A percentile compares a stretch with the other conserved stretches of the same genome.
These are phyloP conservation scores for Scheffersomyces quercinus DNA, from an alignment of 1,139 yeast species.

Conservation along the genomic window DNA sequence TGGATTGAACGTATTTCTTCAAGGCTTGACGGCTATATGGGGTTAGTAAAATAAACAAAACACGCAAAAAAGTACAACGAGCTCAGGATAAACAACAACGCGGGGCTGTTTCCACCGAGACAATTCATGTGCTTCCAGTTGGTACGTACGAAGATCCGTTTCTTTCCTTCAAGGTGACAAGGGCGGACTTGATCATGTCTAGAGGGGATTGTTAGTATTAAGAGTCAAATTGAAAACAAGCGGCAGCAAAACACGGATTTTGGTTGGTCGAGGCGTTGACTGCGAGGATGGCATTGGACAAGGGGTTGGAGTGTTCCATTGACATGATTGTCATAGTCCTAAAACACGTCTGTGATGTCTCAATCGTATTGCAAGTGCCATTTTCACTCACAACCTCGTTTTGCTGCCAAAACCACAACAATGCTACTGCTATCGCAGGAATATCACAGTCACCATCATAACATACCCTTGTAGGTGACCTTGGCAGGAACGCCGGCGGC, in stretches of 20 bases:
- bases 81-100: too few relatives aligned
- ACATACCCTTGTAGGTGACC: slow-evolving; percentile 55
- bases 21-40: slow-evolving; percentile 63
- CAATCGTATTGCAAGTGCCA: too few relatives aligned
- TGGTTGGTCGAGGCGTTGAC: too few relatives aligned
- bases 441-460: too few relatives aligned
- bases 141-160: slow-evolving; percentile 70
- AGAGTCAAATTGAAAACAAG: background rate
- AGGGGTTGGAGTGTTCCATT: too few relatives aligned
- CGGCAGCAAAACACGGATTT: too few relatives aligned
- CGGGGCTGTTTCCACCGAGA: too few relatives aligned
- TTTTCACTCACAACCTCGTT: too few relatives aligned
- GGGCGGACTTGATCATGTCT: slow-evolving; percentile 80
- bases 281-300: too few relatives aligned
- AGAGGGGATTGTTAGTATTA: slow-evolving; percentile 17
- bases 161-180: slow-evolving; percentile 72
- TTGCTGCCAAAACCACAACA: background rate
- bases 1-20: slow-evolving; percentile 69
- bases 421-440: background rate
- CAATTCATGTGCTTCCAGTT: background rate
- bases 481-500: slow-evolving; percentile 36
- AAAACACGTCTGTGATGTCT: too few relatives aligned
- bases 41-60: slow-evolving; percentile 8
- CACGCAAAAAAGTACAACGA: background rate
- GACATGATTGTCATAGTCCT: too few relatives aligned